These are phyloP conservation scores for Simplicillium sp. DNA, from an alignment of 2,329 filamentous ascomycete species.

Conservation along the genomic window DNA sequence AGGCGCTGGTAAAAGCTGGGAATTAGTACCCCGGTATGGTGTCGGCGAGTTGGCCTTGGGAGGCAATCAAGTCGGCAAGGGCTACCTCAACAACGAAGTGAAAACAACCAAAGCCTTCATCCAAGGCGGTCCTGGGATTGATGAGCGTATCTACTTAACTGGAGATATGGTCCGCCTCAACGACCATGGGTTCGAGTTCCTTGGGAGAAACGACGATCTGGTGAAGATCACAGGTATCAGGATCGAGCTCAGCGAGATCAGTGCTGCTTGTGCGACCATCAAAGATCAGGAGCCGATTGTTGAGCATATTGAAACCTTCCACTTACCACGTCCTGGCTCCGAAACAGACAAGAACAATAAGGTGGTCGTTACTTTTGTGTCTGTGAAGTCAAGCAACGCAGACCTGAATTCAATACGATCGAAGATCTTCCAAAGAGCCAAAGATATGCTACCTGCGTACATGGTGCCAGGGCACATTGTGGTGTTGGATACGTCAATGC, in stretches of 20 bases:
- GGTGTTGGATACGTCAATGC: constrained; percentile 17
- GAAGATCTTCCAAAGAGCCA: constrained; percentile 4
- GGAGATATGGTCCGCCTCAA: constrained; percentile 20
- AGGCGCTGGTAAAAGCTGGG: constrained; percentile 4
- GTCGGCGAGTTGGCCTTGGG: constrained; percentile 73
- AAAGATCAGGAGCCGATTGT: constrained; percentile 18
- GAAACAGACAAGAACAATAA: constrained; percentile 13
- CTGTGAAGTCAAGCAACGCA: constrained; percentile 4
- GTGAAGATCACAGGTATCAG: constrained; percentile 15
- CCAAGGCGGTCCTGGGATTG: constrained; percentile 6
- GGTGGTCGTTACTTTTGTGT: constrained; percentile 20
- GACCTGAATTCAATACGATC: constrained; percentile 2
- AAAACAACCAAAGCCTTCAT: constrained; percentile 12
- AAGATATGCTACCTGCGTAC: constrained; percentile 11
- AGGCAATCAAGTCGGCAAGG: constrained; percentile 60
- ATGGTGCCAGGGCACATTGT: constrained; percentile 24
- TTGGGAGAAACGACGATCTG: constrained; percentile 12
- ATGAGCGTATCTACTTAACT: constrained; percentile 19
- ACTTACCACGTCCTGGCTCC: constrained; percentile 18
- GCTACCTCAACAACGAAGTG: constrained; percentile 47
- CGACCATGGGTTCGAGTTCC: constrained; percentile 13
- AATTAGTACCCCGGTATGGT: constrained; percentile 41
- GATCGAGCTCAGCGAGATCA: constrained; percentile 18
- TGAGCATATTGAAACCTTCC: constrained; percentile 24
- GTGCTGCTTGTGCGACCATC: constrained; percentile 17